phyloP scores from a whole-genome alignment of 2,329 filamentous ascomycete species.

The Coleophoma cylindrospora region DNA sequence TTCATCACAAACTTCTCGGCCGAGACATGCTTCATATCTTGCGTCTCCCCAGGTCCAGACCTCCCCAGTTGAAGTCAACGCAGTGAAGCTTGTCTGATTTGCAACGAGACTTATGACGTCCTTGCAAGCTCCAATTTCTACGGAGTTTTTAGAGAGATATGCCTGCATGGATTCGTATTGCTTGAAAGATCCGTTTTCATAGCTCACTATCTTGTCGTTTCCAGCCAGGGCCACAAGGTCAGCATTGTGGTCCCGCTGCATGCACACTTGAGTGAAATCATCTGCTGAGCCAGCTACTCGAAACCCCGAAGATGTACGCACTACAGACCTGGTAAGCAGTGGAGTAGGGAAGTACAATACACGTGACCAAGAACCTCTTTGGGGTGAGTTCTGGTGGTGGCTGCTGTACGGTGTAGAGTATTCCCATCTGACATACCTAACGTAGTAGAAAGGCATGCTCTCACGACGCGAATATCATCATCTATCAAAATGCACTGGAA shows the following conservation, averaged over 20 bases:
- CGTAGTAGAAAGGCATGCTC: constrained; percentile 38
- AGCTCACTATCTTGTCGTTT: constrained; percentile 1
- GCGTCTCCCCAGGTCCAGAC: constrained; percentile 49
- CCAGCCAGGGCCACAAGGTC: not conserved
- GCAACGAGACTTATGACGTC: constrained; percentile 22
- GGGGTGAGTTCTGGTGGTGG: too few species aligned
- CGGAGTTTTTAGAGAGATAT: constrained; percentile 4
- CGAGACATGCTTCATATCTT: constrained; percentile 52
- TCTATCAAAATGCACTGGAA: constrained; percentile 39
- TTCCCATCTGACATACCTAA: constrained; percentile 32
- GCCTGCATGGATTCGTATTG: constrained; percentile 13
- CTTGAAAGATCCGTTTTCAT: constrained; percentile 2
- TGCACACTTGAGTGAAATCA: not conserved
- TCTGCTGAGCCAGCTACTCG: not conserved
- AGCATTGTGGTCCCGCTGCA: too few species aligned
- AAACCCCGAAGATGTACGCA: not conserved
- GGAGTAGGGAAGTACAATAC: constrained; percentile 1
- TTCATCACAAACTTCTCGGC: constrained; percentile 34
- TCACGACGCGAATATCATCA: constrained; percentile 28
- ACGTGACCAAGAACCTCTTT: not conserved
- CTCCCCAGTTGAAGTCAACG: constrained; percentile 28
- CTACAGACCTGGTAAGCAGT: not conserved
- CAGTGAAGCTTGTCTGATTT: constrained; percentile 31
- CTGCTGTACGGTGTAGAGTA: too few species aligned
- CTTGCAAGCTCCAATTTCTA: constrained; percentile 1